Base-by-base conservation (phyloP, 2,329 filamentous ascomycete species). In the Akanthomyces muscarius region DNA sequence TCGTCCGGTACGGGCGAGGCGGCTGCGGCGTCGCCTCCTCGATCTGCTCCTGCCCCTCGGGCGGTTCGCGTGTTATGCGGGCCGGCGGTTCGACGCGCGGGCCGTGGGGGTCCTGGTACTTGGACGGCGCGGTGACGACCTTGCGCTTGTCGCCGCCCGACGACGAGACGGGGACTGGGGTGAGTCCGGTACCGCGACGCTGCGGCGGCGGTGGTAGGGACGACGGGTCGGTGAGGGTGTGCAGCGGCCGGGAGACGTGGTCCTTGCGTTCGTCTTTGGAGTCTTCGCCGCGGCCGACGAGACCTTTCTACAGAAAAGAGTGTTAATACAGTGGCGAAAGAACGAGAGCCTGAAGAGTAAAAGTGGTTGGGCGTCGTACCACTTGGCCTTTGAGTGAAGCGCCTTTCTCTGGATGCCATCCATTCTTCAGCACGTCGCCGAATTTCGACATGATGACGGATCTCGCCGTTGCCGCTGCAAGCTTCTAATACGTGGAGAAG, bases 191-290 rank as follows among this genome's bases (percentile, higher is more conserved):
- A 64, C 71, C 69, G 33, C 73, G 73, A 44, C 77, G 89, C 69
- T 86, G 93, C 0, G 92, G 92, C 30, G 92, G 92, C 28, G 92
- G 91, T 2, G 85, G 91, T 72, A 96, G 97, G 18, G 86, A 84
- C 1, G 85, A 74, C 1, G 91, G 92, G 71, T 97, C 92, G 72
- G 86, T 87, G 36, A 97, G 81, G 4, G 85, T 81, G 10, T 86
- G 81, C 50, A 96, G 77, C 1, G 92, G 92, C 18, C 81, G 80
- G 38, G 83, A 76, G 51, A 76, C 73, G 67, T 80, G 78, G 62
- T 74, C 68, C 25, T 69, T 65, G 23, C 67, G 66, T 18, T 73
- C 69, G 33, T 71, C 67, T 18, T 71, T 69, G 33, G 72, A 70
- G 10, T 36, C 33, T 38, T 77, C 76, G 59, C 74, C 75, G 64